Conservation (phyloP, 202 grass and related monocot species). For the Hordeum pubiflorum region DNA sequence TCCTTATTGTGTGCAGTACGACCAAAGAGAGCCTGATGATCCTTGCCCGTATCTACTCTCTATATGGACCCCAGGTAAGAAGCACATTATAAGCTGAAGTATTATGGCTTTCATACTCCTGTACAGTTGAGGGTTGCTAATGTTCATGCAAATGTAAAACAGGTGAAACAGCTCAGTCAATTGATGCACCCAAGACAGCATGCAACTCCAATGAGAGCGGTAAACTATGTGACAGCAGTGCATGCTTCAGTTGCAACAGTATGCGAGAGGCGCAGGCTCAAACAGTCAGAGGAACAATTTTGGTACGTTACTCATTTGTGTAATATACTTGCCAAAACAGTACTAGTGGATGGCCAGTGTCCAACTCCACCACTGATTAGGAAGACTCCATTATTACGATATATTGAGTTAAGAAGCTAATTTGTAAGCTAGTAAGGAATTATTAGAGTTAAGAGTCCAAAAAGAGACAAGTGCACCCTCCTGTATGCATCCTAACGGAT, state of each 20-base stretch:
- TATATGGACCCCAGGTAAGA: constrained; percentile 96
- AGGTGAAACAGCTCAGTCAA: constrained; percentile 81
- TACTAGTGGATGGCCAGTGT: neutral
- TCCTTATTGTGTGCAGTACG: constrained; percentile 47
- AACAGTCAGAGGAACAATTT: constrained; percentile 58
- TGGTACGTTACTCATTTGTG: constrained; percentile 34
- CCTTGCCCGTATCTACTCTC: constrained; percentile 84
- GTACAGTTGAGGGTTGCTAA: neutral
- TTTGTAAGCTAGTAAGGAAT: too few relatives aligned
- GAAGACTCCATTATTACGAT: too few relatives aligned
- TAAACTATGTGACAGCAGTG: constrained; percentile 42
- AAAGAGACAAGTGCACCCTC: too few relatives aligned
- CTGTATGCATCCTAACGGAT: too few relatives aligned
- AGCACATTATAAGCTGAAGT: constrained; percentile 6
- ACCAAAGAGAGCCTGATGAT: constrained; percentile 77
- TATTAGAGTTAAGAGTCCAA: too few relatives aligned
- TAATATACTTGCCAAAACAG: neutral
- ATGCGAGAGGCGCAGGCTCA: constrained; percentile 50
- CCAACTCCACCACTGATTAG: neutral
- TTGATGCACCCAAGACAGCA: constrained; percentile 51
- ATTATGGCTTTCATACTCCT: neutral
- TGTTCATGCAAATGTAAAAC: constrained; percentile 21
- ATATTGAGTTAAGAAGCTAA: too few relatives aligned
- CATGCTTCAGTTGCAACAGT: constrained; percentile 61
- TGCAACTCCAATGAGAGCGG: constrained; percentile 49